phyloP scores from a whole-genome alignment of 768 basidiomycete genomes.

The Lentinus tigrinus region DNA sequence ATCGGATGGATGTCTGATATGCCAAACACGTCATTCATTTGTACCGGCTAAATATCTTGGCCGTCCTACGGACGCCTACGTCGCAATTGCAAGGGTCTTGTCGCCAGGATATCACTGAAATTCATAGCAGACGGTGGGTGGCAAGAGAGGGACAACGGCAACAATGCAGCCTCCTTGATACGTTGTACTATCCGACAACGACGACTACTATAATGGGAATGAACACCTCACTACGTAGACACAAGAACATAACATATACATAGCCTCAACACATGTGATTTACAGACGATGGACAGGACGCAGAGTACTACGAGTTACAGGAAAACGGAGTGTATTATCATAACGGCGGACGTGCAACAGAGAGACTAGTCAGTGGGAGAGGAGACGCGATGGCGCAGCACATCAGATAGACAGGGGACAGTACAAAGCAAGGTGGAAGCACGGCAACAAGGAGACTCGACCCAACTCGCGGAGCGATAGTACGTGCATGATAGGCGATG shows the following conservation, averaged over 20 bases:
- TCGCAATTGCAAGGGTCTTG: too few relatives aligned
- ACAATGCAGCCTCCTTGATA: too few relatives aligned
- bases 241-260: background rate
- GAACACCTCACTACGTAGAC: background rate
- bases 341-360: background rate
- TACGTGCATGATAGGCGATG: background rate
- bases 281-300: background rate
- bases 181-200: too few relatives aligned
- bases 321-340: background rate
- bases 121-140: too few relatives aligned
- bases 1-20: too few relatives aligned
- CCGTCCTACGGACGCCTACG: too few relatives aligned
- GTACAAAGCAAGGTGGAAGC: constrained; percentile 16
- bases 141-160: too few relatives aligned
- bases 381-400: constrained; percentile 7
- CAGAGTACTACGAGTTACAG: background rate
- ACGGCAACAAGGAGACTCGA: background rate
- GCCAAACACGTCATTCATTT: too few relatives aligned
- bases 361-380: background rate
- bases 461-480: background rate
- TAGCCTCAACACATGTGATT: background rate
- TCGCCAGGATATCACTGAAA: too few relatives aligned
- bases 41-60: too few relatives aligned
- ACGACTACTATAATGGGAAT: background rate
- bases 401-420: constrained; percentile 7